Evolutionary conservation across 495 filamentous ascomycete species (phyloP).

Genomic region (Penicillium cosmopolitanum): DNA sequence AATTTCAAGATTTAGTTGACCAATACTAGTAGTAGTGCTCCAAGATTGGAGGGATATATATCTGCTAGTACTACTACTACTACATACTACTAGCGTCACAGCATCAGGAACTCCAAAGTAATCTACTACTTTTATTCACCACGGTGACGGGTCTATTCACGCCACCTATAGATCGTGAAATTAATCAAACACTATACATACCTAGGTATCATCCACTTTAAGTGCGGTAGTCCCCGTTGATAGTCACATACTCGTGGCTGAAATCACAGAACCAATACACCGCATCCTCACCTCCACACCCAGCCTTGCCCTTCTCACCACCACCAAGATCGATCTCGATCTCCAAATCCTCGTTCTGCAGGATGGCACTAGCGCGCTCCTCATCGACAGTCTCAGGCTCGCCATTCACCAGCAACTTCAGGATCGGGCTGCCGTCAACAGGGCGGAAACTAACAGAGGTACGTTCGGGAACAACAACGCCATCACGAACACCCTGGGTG

Average conservation of each 20-base stretch:
- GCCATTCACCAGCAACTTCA: conserved; percentile 86
- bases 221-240: conserved; percentile 90
- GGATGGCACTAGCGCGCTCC: conserved; percentile 77
- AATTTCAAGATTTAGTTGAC: too few relatives aligned
- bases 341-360: conserved; percentile 85
- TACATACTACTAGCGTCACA: too few relatives aligned
- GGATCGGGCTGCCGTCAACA: conserved; percentile 73
- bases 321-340: conserved; percentile 70
- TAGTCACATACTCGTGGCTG: conserved; percentile 95
- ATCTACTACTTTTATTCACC: too few relatives aligned
- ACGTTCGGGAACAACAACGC: conserved; percentile 73
- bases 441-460: conserved; percentile 94
- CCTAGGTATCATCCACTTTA: conserved; percentile 40
- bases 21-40: too few relatives aligned
- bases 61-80: too few relatives aligned
- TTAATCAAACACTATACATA: too few relatives aligned
- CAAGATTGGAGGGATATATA: too few relatives aligned
- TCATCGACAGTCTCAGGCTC: conserved; percentile 95
- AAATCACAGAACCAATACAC: conserved; percentile 97
- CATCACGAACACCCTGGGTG: conserved; percentile 66
- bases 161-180: too few relatives aligned
- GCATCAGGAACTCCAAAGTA: too few relatives aligned
- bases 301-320: conserved; percentile 44
- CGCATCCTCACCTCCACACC: conserved; percentile 68
- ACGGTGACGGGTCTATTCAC: too few relatives aligned